Percentiles rank a stretch among this genome's conserved stretches.
These are phyloP conservation scores for Arabidopsis thaliana DNA, from an alignment of 345 rosid genomes.

Conservation along the genomic window DNA sequence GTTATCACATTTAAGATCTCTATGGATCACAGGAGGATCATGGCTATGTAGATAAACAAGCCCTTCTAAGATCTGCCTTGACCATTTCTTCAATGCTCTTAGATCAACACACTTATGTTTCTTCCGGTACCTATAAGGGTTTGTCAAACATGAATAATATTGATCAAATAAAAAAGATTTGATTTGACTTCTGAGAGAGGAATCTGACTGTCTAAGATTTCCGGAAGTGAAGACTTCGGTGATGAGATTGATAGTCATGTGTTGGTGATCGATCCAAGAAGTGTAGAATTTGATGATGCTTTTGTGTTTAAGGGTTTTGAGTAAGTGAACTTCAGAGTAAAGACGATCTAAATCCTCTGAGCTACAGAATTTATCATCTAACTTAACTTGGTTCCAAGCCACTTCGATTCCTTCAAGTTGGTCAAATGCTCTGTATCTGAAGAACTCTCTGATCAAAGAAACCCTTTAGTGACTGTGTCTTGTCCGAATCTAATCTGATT, in stretches of 20 bases:
- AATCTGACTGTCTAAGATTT: conserved; percentile 76
- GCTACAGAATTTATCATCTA: conserved; percentile 67
- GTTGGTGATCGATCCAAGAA: conserved; percentile 85
- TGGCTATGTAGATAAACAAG: conserved; percentile 88
- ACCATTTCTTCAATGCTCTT: conserved; percentile 93
- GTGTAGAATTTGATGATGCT: conserved; percentile 81
- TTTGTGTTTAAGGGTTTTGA: conserved; percentile 89
- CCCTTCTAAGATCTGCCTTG: conserved; percentile 86
- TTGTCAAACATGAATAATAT: not conserved
- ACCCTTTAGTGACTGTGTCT: not conserved
- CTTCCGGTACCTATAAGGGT: conserved; percentile 68
- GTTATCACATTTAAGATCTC: conserved; percentile 97
- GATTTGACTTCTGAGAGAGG: not conserved
- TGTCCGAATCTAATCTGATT: no score
- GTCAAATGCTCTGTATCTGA: conserved; percentile 93
- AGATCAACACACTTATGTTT: conserved; percentile 89
- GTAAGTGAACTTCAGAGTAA: conserved; percentile 91
- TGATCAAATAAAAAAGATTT: not conserved
- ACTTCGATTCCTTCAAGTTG: conserved; percentile 93
- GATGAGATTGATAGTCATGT: conserved; percentile 84
- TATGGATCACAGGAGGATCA: conserved; percentile 91
- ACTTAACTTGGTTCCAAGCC: conserved; percentile 93
- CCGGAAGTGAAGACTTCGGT: conserved; percentile 98
- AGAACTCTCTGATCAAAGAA: conserved; percentile 57
- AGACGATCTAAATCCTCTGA: conserved; percentile 85